These are phyloP conservation scores for Trichoderma reesei DNA, from an alignment of 495 filamentous ascomycete genomes.

Conservation along the genomic window DNA sequence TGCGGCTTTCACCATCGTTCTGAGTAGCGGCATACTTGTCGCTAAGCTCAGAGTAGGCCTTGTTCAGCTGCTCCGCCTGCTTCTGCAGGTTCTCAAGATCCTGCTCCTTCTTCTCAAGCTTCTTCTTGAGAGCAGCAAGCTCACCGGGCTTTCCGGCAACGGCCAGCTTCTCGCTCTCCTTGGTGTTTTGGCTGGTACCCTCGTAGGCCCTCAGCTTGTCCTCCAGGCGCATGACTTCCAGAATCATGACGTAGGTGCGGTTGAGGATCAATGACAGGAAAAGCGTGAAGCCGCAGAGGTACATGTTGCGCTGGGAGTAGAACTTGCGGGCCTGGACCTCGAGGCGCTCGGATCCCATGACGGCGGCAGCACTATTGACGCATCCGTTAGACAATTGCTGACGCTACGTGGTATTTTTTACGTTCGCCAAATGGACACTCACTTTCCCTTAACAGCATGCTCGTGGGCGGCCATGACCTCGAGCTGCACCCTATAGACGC, in stretches of 20 bases:
- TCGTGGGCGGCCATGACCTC: constrained; percentile 60
- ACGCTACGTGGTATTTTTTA: background rate
- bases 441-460: constrained; percentile 14
- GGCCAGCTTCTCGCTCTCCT: constrained; percentile 67
- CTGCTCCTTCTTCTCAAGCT: constrained; percentile 60
- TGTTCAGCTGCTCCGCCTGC: constrained; percentile 63
- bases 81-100: constrained; percentile 78
- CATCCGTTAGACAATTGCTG: constrained; percentile 15
- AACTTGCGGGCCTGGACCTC: constrained; percentile 99
- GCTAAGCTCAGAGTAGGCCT: constrained; percentile 75
- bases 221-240: constrained; percentile 87
- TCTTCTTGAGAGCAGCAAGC: constrained; percentile 51
- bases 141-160: constrained; percentile 54
- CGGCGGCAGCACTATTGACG: constrained; percentile 44
- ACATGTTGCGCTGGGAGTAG: constrained; percentile 99
- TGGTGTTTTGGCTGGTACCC: constrained; percentile 62
- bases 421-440: background rate
- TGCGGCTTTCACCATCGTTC: constrained; percentile 48
- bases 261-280: constrained; percentile 98
- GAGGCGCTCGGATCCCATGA: constrained; percentile 85
- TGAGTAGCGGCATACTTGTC: constrained; percentile 59
- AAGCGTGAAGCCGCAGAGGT: constrained; percentile 97
- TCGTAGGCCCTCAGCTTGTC: constrained; percentile 83
- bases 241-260: constrained; percentile 96
- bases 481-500: constrained; percentile 90